These are phyloP conservation scores for Teunomyces atbi DNA, from an alignment of 805 yeast species.

Conservation along the genomic window DNA sequence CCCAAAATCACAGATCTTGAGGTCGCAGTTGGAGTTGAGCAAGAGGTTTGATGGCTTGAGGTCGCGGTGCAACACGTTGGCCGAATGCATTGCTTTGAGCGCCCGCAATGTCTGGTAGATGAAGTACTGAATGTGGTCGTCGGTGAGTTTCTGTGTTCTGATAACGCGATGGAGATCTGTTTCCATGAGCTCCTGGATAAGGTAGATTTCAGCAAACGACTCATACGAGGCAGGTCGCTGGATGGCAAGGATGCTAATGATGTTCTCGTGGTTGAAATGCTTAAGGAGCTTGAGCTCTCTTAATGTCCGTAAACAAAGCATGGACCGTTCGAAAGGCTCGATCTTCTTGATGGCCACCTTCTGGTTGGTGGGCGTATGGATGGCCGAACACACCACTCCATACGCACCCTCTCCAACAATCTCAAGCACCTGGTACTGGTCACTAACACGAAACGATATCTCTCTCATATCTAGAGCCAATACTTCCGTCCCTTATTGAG, in stretches of 20 bases:
- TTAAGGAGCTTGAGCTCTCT: constrained; percentile 85
- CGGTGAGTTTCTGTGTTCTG: constrained; percentile 76
- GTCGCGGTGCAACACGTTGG: constrained; percentile 93
- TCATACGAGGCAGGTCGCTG: constrained; percentile 80
- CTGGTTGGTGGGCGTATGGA: constrained; percentile 80
- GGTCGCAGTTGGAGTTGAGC: constrained; percentile 88
- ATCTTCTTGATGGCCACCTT: constrained; percentile 95
- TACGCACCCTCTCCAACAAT: constrained; percentile 96
- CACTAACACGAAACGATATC: constrained; percentile 76
- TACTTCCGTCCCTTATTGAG: background rate
- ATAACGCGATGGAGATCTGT: constrained; percentile 83
- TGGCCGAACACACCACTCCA: constrained; percentile 89
- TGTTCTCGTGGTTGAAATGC: constrained; percentile 92
- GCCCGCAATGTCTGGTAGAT: constrained; percentile 90
- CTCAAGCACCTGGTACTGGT: constrained; percentile 80
- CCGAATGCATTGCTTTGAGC: constrained; percentile 84
- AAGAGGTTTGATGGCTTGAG: constrained; percentile 86
- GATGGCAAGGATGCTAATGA: constrained; percentile 83
- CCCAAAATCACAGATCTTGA: constrained; percentile 93
- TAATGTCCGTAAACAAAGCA: constrained; percentile 85
- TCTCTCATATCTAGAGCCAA: constrained; percentile 12
- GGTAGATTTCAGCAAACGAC: constrained; percentile 79
- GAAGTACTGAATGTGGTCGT: constrained; percentile 93
- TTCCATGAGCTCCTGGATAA: constrained; percentile 86
- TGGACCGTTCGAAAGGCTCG: constrained; percentile 84